Evolutionary conservation across 2,329 filamentous ascomycete species (phyloP), one percentile per base, ranked within the genome.

Genomic region (Talaromyces sp.): DNA sequence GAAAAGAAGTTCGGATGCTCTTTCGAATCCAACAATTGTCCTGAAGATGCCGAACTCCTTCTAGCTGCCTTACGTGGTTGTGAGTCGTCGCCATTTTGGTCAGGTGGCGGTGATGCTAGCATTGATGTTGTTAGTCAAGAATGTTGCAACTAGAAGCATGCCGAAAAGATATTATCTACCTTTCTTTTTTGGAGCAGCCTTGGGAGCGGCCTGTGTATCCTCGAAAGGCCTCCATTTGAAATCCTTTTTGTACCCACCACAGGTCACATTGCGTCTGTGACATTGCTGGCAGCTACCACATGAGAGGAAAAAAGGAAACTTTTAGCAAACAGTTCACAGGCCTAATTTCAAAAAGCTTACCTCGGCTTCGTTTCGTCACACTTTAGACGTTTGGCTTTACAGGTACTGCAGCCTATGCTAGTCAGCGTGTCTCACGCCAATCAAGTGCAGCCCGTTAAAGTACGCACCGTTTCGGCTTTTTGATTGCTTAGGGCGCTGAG

Each of bases 181-280:
- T 67, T 77, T 81, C 40, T 73, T 61, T 64, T 78, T 81, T 13
- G 64, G 57, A 28, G 64, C 61, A 22, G 69, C 61, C 39, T 71
- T 76, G 33, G 68, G 65, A 62, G 85, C 78, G 56, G 75, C 17
- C 39, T 31, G 84, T 48, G 82, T 79, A 63, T 89, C 85, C 66
- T 86, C 85, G 64, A 88, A 88, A 0, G 85, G 81, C 54, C 85
- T 78, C 87, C 87, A 89, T 77, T 89, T 89, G 75, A 88, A 89
- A 69, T 88, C 84, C 69, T 88, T 89, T 70, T 84, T 87, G 73
- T 89, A 89, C 36, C 87, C 87, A 59, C 86, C 86, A 67, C 87
- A 89, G 3, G 76, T 69, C 21, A 89, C 85, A 62, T 81, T 84
- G 55, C 86, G 79, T 64, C 82, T 83, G 46, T 83, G 77, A 67